Evolutionary conservation across 306 rosid genomes (phyloP), one percentile per base, ranked within the genome.

Genomic region (Alnus rubra): DNA sequence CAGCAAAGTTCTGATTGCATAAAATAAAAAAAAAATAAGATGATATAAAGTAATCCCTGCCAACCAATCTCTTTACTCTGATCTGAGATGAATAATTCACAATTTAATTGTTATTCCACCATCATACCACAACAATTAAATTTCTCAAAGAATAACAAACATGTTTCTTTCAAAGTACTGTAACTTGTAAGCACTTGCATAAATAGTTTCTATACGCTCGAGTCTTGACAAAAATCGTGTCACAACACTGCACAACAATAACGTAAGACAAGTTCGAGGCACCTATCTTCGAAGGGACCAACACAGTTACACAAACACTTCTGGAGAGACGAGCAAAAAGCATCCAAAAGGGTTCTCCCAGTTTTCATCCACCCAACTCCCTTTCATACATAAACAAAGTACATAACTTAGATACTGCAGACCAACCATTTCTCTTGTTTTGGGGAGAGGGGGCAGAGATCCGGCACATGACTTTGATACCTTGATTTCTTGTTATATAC

Each of bases 401-500:
- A 8, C 67, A 56, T 15, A 65, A 49, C 74, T 67, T 35, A 37
- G 69, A 70, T 78, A 73, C 76, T n/a, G 86, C 76, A 67, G 72
- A 67, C 31, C 52, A 49, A 49, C 52, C 15, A 12, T 10, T 49
- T 49, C 52, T 42, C 15, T 37, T 35, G 13, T 39, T 42, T 67
- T n/a, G 18, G 35, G 15, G 1, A 2, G 18, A 31, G 12, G 48
- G 7, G 23, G 14, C 28, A 7, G 30, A 30, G 69, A 67, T 79
- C 76, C 77, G 12, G 86, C 77, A 71, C 69, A 71, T 16, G 54
- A 74, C 45, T 81, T 74, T 10, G 62, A 76, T 78, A 14, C 69
- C 76, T 63, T 42, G 74, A 80, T 76, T 75, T 83, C 84, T 86
- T 79, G 84, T 73, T 88, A 84, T 89, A 77, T 88, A 89, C 85